Evolutionary conservation across 805 yeast genomes (phyloP).

Genomic region (Candida sphagnicola): DNA sequence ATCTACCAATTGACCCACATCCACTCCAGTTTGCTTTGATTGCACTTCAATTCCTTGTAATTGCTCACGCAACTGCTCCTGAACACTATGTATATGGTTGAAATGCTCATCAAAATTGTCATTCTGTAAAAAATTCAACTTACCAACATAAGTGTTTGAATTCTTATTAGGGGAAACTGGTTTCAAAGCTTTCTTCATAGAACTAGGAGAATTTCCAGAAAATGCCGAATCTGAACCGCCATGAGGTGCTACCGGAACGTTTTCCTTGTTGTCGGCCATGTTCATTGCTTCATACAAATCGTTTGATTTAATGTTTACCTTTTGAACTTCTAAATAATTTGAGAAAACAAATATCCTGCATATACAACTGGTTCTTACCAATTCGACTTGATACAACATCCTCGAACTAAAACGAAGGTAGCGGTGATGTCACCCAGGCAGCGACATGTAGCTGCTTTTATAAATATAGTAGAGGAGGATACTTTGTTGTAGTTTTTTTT

Average conservation of each 20-base stretch:
- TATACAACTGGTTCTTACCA: background rate
- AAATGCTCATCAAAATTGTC: constrained; percentile 33
- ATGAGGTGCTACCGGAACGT: constrained; percentile 3
- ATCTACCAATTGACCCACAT: constrained; percentile 32
- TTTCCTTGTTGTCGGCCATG: constrained; percentile 7
- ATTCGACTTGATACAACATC: too few relatives aligned
- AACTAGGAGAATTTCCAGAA: constrained; percentile 4
- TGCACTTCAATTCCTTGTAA: constrained; percentile 26
- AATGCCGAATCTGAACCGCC: background rate
- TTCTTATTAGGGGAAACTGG: constrained; percentile 26
- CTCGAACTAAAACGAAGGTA: too few relatives aligned
- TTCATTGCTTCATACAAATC: background rate
- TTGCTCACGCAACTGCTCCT: constrained; percentile 25
- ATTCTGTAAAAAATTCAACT: constrained; percentile 25
- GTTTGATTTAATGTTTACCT: too few relatives aligned
- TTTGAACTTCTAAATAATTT: too few relatives aligned
- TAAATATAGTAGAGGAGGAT: too few relatives aligned
- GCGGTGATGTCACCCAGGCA: too few relatives aligned
- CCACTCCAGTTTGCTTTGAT: constrained; percentile 32
- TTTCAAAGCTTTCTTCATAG: constrained; percentile 13
- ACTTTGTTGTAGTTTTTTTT: constrained; percentile 9
- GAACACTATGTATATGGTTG: constrained; percentile 22
- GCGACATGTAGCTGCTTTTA: too few relatives aligned
- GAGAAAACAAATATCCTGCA: too few relatives aligned
- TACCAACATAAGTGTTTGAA: constrained; percentile 15